Base-by-base conservation (phyloP, 129 eudicot species). In the Ambrosia trifida region DNA sequence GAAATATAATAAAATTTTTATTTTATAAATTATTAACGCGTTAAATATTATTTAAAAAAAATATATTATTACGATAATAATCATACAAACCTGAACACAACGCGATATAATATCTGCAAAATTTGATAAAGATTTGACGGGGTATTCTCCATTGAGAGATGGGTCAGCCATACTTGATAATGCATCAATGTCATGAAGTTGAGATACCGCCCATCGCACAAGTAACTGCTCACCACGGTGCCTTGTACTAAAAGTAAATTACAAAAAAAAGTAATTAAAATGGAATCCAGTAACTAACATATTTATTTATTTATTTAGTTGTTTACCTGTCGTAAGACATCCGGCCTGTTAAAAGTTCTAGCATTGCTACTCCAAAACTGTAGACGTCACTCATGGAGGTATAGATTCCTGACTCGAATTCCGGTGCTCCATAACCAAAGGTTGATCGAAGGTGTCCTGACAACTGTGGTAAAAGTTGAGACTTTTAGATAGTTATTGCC, bases 171-270 rank as follows among this genome's bases (percentile, higher is more conserved):
- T 92, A 47, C 93, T 74, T 4, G 94, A 67, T 71, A 92, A 83
- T 13, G 98, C 96, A 73, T 87, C 96, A 40, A 91, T 91, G 76
- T 91, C 97, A 66, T 91, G 97, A 70, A 91, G 91, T 77, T 88
- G 97, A 47, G 89, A 91, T 51, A 92, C 69, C 28, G 98, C 98
- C 98, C 98, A 92, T 79, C 98, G 84, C 69, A 87, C 98, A 59
- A 92, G 72, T 78, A 85, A 74, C 75, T 92, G 98, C 72, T 92
- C 98, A 65, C 96, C 96, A 70, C 98, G 87, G 74, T 66, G 79
- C 51, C 91, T 82, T 19, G 89, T 49, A 54, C 97, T 91, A 57
- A 0, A 74, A 60, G 69, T 18, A 59, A 11, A n/a, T 13, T 17
- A 13, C 6, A 31, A 52, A 20, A 31, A 24, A 24, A 24, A 1